Evolutionary conservation across 1,284 basidiomycete genomes (phyloP), one percentile per base, ranked within the genome.

Genomic region (Ustilago loliicola): DNA sequence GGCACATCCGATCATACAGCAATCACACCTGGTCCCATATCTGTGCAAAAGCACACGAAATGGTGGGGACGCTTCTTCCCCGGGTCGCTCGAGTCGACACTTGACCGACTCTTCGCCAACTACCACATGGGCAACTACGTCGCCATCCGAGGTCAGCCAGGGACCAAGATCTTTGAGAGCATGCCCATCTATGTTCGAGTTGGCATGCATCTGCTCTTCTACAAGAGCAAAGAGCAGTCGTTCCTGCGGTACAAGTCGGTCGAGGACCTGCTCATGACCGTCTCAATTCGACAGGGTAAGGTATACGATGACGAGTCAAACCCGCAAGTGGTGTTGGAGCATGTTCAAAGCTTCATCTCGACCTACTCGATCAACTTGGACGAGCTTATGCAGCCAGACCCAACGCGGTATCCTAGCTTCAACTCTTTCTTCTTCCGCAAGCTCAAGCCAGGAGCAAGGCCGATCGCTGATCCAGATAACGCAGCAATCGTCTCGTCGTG

Each of bases 401-500:
- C 68, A 1, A 62, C 75, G 32, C 57, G 62, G 52, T 98, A 96
- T 88, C 92, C 93, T 92, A 84, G 55, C 91, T 94, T 95, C 89
- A 95, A 95, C 86, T 89, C 92, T n/a, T 95, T 95, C 88, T 96
- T 96, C 88, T 95, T 94, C 83, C 92, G 95, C 45, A 94, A 95
- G 88, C 91, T 98, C 27, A 96, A 94, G 85, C 89, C 92, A 0
- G 89, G 89, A 11, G 94, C 93, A 0, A 91, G 96, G 3, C 95
- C 94, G 0, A 87, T 93, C 23, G 92, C 93, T 54, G 87, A 88
- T 21, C 92, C 91, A 0, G 90, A 92, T 0, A 91, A 98, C 82
- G 91, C 93, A 0, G 89, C 88, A 45, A 90, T 92, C 11, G 88
- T 98, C 19, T 93, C 98, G 57, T 94, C 92, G 52, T 92, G 91